phyloP scores from a whole-genome alignment of 108 stramenopile species.

The Cyclotella cryptica region DNA sequence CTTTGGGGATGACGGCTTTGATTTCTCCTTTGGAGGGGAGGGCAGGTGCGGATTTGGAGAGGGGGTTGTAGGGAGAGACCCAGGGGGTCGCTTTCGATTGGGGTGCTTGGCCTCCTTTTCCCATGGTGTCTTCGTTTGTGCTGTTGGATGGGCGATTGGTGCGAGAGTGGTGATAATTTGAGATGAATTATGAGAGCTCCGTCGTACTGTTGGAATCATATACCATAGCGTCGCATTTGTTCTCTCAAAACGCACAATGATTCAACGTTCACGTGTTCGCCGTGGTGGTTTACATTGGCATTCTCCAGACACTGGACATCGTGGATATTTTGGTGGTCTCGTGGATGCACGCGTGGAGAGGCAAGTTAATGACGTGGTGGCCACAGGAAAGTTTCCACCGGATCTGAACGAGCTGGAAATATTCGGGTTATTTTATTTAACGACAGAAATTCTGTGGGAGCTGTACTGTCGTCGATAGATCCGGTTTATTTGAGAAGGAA shows the following conservation, averaged over 20 bases:
- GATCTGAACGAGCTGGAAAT: not conserved
- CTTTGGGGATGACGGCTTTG: slow-evolving; percentile 87
- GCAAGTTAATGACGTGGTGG: slow-evolving; percentile 1
- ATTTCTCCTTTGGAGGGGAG: slow-evolving; percentile 92
- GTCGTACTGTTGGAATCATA: not conserved
- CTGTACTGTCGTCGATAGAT: not conserved
- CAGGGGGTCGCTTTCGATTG: slow-evolving; percentile 51
- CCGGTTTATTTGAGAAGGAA: not conserved
- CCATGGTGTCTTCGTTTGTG: slow-evolving; percentile 30
- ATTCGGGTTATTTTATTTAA: too few relatives aligned
- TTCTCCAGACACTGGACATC: too few relatives aligned
- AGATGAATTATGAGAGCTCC: slow-evolving; percentile 7
- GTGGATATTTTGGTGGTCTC: too few relatives aligned
- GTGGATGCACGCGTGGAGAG: not conserved
- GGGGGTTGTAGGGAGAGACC: slow-evolving; percentile 86
- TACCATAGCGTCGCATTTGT: too few relatives aligned
- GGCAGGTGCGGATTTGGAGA: slow-evolving; percentile 80
- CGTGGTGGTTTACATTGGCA: too few relatives aligned
- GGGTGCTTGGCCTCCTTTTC: slow-evolving; percentile 50
- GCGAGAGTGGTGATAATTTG: not conserved
- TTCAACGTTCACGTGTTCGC: too few relatives aligned
- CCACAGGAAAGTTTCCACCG: slow-evolving; percentile 5
- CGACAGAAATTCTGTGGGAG: too few relatives aligned
- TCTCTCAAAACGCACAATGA: too few relatives aligned
- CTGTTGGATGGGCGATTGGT: not conserved